These are phyloP conservation scores for Aspergillus neotritici DNA, from an alignment of 2,329 filamentous ascomycete genomes.

Conservation along the genomic window DNA sequence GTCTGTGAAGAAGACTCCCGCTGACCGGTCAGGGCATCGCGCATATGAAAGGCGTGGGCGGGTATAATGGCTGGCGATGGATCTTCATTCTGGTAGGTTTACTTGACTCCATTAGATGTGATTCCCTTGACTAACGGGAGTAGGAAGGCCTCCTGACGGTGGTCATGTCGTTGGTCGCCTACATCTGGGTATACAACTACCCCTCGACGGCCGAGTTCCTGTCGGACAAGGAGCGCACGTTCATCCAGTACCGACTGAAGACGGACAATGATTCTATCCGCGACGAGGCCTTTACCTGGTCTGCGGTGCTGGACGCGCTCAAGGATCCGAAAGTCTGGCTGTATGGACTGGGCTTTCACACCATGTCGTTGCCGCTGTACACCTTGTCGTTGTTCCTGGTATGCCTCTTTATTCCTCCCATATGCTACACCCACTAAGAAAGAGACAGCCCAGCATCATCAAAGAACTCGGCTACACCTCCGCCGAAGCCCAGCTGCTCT, in stretches of 20 bases:
- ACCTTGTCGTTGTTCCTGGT: constrained; percentile 36
- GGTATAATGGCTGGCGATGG: constrained; percentile 56
- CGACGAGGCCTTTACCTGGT: constrained; percentile 64
- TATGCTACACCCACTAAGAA: neutral
- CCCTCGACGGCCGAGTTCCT: constrained; percentile 39
- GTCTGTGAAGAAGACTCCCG: neutral
- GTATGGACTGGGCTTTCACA: constrained; percentile 66
- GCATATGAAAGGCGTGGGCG: constrained; percentile 43
- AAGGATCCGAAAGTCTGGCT: constrained; percentile 67
- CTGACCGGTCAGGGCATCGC: constrained; percentile 40
- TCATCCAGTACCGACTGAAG: constrained; percentile 58
- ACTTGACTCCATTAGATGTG: neutral
- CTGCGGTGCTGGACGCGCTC: constrained; percentile 57
- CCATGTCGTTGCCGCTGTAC: constrained; percentile 58
- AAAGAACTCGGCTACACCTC: constrained; percentile 38
- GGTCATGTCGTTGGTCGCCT: constrained; percentile 40
- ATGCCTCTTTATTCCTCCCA: neutral
- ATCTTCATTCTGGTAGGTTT: constrained; percentile 54
- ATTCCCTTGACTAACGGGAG: neutral
- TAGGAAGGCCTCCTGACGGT: constrained; percentile 67
- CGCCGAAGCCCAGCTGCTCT: constrained; percentile 48
- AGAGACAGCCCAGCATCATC: constrained; percentile 37
- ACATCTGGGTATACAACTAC: constrained; percentile 41
- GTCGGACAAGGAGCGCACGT: constrained; percentile 48
- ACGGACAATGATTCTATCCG: constrained; percentile 65